phyloP scores from a whole-genome alignment of 768 basidiomycete genomes.

The Collybia mongolica region DNA sequence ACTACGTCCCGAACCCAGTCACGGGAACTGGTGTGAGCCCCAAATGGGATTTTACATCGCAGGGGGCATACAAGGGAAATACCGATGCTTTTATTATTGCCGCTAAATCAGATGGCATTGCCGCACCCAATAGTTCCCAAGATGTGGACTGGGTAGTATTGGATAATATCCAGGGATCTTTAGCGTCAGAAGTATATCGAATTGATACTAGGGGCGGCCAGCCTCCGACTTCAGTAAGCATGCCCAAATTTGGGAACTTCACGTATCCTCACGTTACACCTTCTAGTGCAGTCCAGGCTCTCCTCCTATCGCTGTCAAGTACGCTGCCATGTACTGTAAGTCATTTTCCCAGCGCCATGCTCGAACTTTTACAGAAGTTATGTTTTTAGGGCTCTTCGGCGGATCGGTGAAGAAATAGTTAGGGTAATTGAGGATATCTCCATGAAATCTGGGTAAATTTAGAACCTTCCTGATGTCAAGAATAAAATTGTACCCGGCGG shows the following conservation, averaged over 20 bases:
- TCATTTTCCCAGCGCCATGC: neutral
- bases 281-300: constrained; percentile 39
- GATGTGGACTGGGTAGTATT: constrained; percentile 61
- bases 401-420: neutral
- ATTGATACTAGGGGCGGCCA: constrained; percentile 52
- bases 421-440: too few species aligned
- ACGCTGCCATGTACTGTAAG: constrained; percentile 53
- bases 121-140: constrained; percentile 35
- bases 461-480: too few species aligned
- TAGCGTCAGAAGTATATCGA: constrained; percentile 53
- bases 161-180: constrained; percentile 39
- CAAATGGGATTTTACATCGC: constrained; percentile 56
- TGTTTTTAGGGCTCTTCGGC: constrained; percentile 20
- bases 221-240: constrained; percentile 47
- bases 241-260: neutral
- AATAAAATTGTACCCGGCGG: too few species aligned
- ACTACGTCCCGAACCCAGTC: constrained; percentile 49
- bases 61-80: constrained; percentile 36
- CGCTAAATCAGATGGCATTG: constrained; percentile 37
- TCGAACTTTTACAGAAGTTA: neutral
- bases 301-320: constrained; percentile 44
- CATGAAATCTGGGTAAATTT: too few species aligned
- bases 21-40: constrained; percentile 42
- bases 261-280: neutral
- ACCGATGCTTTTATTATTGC: constrained; percentile 46